Evolutionary conservation across 176 grass and related monocot species (phyloP).

Genomic region (Bolboschoenus planiculmis): DNA sequence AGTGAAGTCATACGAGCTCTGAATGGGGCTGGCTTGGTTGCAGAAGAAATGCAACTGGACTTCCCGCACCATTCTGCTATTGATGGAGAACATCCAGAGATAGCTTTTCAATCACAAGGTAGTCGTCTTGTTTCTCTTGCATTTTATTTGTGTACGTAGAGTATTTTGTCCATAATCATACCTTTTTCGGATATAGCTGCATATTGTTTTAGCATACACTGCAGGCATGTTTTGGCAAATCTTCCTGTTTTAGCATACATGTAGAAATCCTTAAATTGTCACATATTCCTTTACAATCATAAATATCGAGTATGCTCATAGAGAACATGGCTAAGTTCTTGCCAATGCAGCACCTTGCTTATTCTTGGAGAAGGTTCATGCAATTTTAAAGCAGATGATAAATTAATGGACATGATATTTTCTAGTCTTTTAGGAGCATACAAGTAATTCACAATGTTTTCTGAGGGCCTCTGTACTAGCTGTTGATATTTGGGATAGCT

Average conservation of each 20-base stretch:
- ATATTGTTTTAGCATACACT: background rate
- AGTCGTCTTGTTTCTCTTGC: background rate
- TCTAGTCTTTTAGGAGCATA: background rate
- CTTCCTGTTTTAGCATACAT: background rate
- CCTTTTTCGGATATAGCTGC: background rate
- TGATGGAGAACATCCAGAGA: conserved; percentile 40
- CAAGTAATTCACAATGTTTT: background rate
- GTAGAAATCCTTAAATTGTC: background rate
- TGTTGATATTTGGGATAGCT: background rate
- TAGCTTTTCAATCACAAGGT: conserved; percentile 45
- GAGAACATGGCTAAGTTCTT: background rate
- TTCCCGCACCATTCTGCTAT: conserved; percentile 79
- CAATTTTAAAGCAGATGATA: background rate
- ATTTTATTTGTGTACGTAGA: background rate
- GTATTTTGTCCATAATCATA: background rate
- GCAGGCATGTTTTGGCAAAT: background rate
- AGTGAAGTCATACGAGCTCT: conserved; percentile 50
- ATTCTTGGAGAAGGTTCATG: background rate
- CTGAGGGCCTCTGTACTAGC: background rate
- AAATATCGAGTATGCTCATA: background rate
- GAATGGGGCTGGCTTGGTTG: conserved; percentile 33
- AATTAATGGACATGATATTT: background rate
- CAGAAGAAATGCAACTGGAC: conserved; percentile 60
- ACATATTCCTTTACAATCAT: background rate
- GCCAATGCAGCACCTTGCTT: background rate